These are phyloP conservation scores for Coleophoma cylindrospora DNA, from an alignment of 2,329 filamentous ascomycete genomes.

Conservation along the genomic window DNA sequence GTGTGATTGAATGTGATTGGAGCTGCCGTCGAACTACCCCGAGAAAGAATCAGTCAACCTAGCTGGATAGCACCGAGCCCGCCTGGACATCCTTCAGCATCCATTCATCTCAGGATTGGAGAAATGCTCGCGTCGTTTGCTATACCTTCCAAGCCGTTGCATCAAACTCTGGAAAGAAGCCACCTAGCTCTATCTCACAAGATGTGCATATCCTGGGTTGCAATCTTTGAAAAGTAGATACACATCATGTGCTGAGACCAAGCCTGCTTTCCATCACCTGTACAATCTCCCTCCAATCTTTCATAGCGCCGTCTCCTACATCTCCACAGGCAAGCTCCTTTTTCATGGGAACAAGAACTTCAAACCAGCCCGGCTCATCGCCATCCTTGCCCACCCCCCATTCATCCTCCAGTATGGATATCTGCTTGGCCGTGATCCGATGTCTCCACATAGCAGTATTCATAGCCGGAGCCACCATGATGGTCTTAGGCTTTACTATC, in stretches of 20 bases:
- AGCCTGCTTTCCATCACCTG: constrained; percentile 49
- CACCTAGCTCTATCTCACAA: too few species aligned
- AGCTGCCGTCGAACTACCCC: too few species aligned
- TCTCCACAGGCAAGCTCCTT: constrained; percentile 85
- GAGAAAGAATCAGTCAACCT: too few species aligned
- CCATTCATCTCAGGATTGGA: too few species aligned
- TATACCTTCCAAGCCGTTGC: too few species aligned
- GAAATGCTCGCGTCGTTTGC: too few species aligned
- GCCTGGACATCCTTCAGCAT: too few species aligned
- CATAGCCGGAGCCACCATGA: constrained; percentile 78
- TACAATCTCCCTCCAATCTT: constrained; percentile 73
- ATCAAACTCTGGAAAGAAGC: too few species aligned
- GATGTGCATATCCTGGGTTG: too few species aligned
- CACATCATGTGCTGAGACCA: not conserved
- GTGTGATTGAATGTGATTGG: too few species aligned
- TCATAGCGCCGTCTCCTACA: constrained; percentile 77
- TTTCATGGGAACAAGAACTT: constrained; percentile 66
- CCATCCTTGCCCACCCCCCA: constrained; percentile 69
- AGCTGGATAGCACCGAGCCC: too few species aligned
- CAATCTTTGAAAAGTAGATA: too few species aligned
- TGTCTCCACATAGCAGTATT: constrained; percentile 90
- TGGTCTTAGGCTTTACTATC: constrained; percentile 49
- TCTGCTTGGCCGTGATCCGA: constrained; percentile 70
- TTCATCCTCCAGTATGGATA: constrained; percentile 64
- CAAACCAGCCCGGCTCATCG: constrained; percentile 54